Percentiles rank a stretch among this genome's conserved stretches.
Evolutionary conservation across 2,329 filamentous ascomycete genomes (phyloP).

Genomic region (Trichothecium roseum): DNA sequence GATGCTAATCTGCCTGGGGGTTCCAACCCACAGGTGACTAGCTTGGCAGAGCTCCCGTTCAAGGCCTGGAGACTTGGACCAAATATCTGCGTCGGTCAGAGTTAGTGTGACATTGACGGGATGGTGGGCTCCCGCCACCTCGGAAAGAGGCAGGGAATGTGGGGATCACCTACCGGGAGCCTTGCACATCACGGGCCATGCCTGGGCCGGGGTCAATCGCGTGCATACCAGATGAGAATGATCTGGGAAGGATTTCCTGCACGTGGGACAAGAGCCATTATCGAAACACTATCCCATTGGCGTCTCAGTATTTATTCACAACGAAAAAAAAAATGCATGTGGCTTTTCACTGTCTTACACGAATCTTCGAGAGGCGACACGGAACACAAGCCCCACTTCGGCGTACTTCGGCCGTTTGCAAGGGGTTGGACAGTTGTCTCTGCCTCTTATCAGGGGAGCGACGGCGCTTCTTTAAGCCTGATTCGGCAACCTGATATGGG

Average conservation of each 20-base stretch:
- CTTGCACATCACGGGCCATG: constrained; percentile 26
- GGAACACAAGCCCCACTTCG: constrained; percentile 36
- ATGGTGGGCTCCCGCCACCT: background rate
- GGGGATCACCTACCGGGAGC: constrained; percentile 23
- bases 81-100: constrained; percentile 20
- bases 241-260: constrained; percentile 28
- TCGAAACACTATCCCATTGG: constrained; percentile 23
- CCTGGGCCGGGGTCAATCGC: constrained; percentile 23
- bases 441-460: constrained; percentile 20
- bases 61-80: constrained; percentile 22
- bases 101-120: constrained; percentile 8
- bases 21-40: constrained; percentile 24
- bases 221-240: constrained; percentile 29
- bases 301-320: constrained; percentile 15
- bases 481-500: no score
- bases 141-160: constrained; percentile 6
- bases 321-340: constrained; percentile 1
- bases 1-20: constrained; percentile 23
- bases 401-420: constrained; percentile 38
- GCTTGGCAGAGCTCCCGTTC: constrained; percentile 21
- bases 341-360: constrained; percentile 25
- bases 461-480: constrained; percentile 4
- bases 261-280: constrained; percentile 29
- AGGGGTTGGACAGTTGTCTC: constrained; percentile 25
- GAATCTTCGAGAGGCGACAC: constrained; percentile 36